A percentile compares a stretch with the other conserved stretches of the same genome.
These are phyloP conservation scores for Nicotiana sylvestris DNA, from an alignment of 257 asterid species.

Conservation along the genomic window DNA sequence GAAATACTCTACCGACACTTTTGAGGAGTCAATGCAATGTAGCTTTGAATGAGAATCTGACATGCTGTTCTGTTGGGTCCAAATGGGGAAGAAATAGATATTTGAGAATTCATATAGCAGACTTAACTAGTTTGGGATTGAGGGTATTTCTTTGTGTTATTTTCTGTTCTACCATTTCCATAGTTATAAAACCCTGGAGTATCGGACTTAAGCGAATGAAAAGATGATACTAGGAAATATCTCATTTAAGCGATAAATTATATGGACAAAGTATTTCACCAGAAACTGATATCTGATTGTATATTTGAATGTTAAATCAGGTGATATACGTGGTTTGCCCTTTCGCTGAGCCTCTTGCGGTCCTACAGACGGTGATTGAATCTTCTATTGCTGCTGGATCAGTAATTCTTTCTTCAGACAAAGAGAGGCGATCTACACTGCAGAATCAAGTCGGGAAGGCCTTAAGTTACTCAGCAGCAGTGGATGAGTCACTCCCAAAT, in stretches of 20 bases:
- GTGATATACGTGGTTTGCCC: slow-evolving; percentile 97
- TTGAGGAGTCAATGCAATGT: neutral
- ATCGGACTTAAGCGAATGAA: too few relatives aligned
- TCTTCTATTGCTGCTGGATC: slow-evolving; percentile 91
- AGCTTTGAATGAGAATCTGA: neutral
- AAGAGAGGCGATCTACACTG: slow-evolving; percentile 79
- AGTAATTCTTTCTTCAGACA: slow-evolving; percentile 75
- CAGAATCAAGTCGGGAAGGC: slow-evolving; percentile 98
- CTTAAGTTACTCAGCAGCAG: slow-evolving; percentile 73
- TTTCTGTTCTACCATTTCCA: neutral
- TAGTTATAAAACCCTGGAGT: neutral
- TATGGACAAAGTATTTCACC: neutral
- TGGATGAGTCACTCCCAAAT: slow-evolving; percentile 85
- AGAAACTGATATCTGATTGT: slow-evolving; percentile 4
- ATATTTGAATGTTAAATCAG: slow-evolving; percentile 34
- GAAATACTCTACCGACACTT: neutral
- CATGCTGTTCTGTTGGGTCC: neutral
- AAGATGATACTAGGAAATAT: too few relatives aligned
- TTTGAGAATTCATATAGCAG: neutral
- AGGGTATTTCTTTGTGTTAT: neutral
- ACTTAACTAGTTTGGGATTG: neutral
- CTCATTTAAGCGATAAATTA: neutral
- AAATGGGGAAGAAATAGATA: neutral
- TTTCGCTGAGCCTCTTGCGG: slow-evolving; percentile 96
- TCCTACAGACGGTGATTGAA: slow-evolving; percentile 84